These are phyloP conservation scores for Candida sanyaensis DNA, from an alignment of 1,139 yeast genomes.

Conservation along the genomic window DNA sequence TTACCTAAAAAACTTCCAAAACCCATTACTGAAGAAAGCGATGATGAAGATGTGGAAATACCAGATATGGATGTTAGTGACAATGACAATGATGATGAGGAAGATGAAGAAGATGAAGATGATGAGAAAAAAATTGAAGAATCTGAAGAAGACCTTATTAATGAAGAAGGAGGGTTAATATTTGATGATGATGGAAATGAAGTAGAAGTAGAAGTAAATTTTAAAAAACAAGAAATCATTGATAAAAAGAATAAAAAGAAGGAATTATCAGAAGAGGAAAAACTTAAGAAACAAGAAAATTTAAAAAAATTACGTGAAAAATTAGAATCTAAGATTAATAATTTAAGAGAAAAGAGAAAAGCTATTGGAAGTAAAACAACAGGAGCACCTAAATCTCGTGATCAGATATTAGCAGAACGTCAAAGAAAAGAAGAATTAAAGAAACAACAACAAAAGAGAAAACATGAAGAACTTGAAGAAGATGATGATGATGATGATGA, in stretches of 20 bases:
- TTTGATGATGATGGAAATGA: constrained; percentile 84
- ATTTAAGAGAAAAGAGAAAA: constrained; percentile 76
- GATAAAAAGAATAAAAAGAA: constrained; percentile 20
- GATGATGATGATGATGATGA: constrained; percentile 34
- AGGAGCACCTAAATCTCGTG: constrained; percentile 84
- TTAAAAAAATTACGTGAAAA: constrained; percentile 68
- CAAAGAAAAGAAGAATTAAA: constrained; percentile 45
- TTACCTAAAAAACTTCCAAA: constrained; percentile 39
- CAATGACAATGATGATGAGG: constrained; percentile 19
- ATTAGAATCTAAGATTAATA: constrained; percentile 70
- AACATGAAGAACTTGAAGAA: constrained; percentile 36
- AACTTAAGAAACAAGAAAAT: constrained; percentile 52
- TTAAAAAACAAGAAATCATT: constrained; percentile 16
- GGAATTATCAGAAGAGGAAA: constrained; percentile 47
- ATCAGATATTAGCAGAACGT: constrained; percentile 66
- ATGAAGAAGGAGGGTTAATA: constrained; percentile 46
- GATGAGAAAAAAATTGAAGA: constrained; percentile 18
- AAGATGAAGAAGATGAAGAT: constrained; percentile 11
- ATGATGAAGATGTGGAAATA: constrained; percentile 10
- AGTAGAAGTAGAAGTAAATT: constrained; percentile 23
- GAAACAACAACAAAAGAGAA: constrained; percentile 34
- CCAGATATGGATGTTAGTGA: constrained; percentile 14
- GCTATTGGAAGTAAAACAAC: constrained; percentile 83
- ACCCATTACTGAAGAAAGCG: constrained; percentile 12
- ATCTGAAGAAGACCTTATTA: constrained; percentile 19